Evolutionary conservation across 768 basidiomycete species (phyloP).

Genomic region (Rhizopogon salebrosus): DNA sequence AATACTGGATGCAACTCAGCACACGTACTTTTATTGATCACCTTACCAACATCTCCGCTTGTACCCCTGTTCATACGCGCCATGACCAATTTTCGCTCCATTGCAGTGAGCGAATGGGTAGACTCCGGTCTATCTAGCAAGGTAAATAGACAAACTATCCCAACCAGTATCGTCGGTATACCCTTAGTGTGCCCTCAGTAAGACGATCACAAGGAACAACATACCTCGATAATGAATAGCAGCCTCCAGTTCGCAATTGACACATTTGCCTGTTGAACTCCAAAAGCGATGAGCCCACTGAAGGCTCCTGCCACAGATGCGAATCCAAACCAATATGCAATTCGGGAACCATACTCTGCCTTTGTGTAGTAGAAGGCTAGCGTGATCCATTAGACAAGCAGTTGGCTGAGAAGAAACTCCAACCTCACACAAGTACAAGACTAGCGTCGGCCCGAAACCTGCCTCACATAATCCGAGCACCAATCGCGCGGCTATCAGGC

Average conservation of each 20-base stretch:
- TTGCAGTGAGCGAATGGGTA: slow-evolving; percentile 44
- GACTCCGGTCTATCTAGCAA: slow-evolving; percentile 64
- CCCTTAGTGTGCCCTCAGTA: slow-evolving; percentile 34
- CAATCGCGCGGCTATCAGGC: slow-evolving; percentile 12
- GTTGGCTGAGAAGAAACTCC: slow-evolving; percentile 11
- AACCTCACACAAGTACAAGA: slow-evolving; percentile 10
- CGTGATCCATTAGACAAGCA: slow-evolving; percentile 1
- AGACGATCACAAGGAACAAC: background rate
- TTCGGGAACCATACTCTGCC: slow-evolving; percentile 49
- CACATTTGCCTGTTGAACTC: slow-evolving; percentile 22
- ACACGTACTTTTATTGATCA: slow-evolving; percentile 48
- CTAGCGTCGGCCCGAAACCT: slow-evolving; percentile 13
- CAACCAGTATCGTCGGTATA: slow-evolving; percentile 52
- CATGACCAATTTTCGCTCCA: slow-evolving; percentile 49
- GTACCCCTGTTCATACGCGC: slow-evolving; percentile 57
- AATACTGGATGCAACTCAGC: background rate
- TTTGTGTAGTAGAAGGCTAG: slow-evolving; percentile 68
- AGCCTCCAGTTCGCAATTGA: slow-evolving; percentile 1
- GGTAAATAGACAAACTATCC: slow-evolving; percentile 42
- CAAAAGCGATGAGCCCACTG: background rate
- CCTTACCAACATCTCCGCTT: slow-evolving; percentile 54
- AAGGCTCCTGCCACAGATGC: slow-evolving; percentile 58
- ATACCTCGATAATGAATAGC: slow-evolving; percentile 62
- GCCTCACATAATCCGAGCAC: slow-evolving; percentile 15
- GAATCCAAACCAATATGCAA: slow-evolving; percentile 72